Base-by-base conservation (phyloP, 202 grass and related monocot genomes). In the Miscanthus sacchariflorus region DNA sequence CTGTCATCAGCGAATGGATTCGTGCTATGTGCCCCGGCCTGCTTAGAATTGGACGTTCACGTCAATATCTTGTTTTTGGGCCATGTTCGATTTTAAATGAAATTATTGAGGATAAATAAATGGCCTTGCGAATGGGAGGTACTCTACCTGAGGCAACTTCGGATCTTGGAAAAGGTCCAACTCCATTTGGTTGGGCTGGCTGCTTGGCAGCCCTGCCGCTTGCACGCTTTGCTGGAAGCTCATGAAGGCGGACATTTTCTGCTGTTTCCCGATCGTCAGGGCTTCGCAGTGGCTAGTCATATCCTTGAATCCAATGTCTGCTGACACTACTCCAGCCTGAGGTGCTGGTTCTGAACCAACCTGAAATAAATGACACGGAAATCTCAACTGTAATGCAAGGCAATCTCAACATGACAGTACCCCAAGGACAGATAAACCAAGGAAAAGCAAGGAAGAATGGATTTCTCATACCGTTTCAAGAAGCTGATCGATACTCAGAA, bases 201-300 rank as follows among this genome's bases (percentile, higher is more conserved):
- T 71, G 81, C 35, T 70, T 39, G 67, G 71, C 23, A 66, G 17
- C 8, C 84, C 61, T 25, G 18, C 44, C 7, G 48, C 18, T 79
- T 90, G 87, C 75, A 83, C 80, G 64, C 68, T 89, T 35, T 82
- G 91, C 72, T 91, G 87, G 78, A 91, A 88, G 78, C 84, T 91
- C 89, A 94, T 89, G 86, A 99, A 89, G 81, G 88, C 80, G 18
- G 89, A 92, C 96, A 99, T 92, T 84, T 99, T 99, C 79, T 92
- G 94, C 61, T 96, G 96, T 84, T 99, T 99, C 64, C 88, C 91
- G 2, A 91, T 84, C 17, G 93, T 72, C 28, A 99, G 89, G 86
- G 96, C 94, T 71, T 99, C 92, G 2, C 96, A 99, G 50, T 99
- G 91, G 85, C 89, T 89, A 70, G 92, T 94, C 94, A 96, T 94